phyloP scores from a whole-genome alignment of 2,329 filamentous ascomycete genomes.

The Penicillium thymicola region DNA sequence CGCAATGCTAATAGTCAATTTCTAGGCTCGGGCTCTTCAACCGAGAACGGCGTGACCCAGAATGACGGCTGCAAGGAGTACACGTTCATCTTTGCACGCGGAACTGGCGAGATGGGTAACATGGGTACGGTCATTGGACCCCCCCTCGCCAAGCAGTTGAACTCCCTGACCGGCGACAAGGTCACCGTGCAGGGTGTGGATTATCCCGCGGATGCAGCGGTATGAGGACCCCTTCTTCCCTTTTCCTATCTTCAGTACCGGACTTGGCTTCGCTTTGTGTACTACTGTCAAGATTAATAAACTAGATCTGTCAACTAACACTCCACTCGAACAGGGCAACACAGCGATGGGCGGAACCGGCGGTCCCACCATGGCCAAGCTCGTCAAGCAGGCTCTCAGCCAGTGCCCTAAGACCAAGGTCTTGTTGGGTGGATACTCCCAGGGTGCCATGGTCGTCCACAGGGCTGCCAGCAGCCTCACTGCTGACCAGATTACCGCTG shows the following conservation, averaged over 20 bases:
- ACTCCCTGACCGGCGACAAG: conserved; percentile 24
- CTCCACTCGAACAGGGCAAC: conserved; percentile 22
- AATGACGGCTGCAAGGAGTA: conserved; percentile 41
- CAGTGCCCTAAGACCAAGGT: conserved; percentile 37
- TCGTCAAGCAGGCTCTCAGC: conserved; percentile 28
- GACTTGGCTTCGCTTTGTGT: not conserved
- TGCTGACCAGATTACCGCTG: conserved; percentile 39
- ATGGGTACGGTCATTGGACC: conserved; percentile 44
- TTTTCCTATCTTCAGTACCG: not conserved
- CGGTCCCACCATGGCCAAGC: conserved; percentile 28
- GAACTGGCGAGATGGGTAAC: conserved; percentile 43
- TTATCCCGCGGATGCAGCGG: conserved; percentile 29
- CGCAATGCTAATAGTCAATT: conserved; percentile 13
- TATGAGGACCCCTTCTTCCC: not conserved
- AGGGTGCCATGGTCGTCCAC: conserved; percentile 37
- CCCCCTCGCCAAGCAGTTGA: conserved; percentile 28
- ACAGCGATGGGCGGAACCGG: conserved; percentile 27
- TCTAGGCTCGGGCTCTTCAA: conserved; percentile 20
- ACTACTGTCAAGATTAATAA: not conserved
- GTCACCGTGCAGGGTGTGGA: conserved; percentile 34
- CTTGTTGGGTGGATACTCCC: conserved; percentile 35
- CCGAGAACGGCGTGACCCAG: conserved; percentile 40
- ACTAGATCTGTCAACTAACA: not conserved
- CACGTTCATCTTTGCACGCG: conserved; percentile 46
- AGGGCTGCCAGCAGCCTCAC: conserved; percentile 29